Base-by-base conservation (phyloP, 257 asterid genomes). In the Cordia subcordata region DNA sequence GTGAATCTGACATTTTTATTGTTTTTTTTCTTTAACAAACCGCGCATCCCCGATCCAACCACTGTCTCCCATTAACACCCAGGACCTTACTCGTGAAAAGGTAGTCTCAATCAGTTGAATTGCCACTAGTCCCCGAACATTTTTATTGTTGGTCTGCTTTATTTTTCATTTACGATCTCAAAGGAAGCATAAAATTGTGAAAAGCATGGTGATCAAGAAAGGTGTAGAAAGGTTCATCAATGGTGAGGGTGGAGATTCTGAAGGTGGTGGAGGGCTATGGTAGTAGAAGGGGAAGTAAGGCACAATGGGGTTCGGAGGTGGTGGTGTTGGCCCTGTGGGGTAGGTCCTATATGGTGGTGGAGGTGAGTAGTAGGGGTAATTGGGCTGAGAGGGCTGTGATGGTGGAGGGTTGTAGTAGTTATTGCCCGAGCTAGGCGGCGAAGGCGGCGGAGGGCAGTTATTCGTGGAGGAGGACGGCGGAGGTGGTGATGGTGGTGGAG, bases 281-380 rank as follows among this genome's bases (percentile, higher is more conserved):
- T 61, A 90, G 77, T 85, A 91, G 57, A 35, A 91, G 0, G 98
- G 98, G 20, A 88, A 91, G 64, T 91, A 92, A 8, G 96, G 94
- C 60, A 88, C 93, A 54, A 86, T 81, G 16, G 95, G 96, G 68
- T 86, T 92, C 13, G 98, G 98, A 8, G 98, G 96, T 50, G 98
- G 95, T 13, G 95, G 93, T 15, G 77, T 40, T 0, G 85, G 89
- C 4, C 96, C 98, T 13, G 81, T 13, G 22, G 79, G 84, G 61
- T 68, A 66, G 64, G 53, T 55, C 15, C 53, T 52, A 58, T 61
- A 39, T 13, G 76, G 75, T 11, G 79, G 90, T 16, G 90, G 94
- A 15, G 81, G 77, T 8, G 56, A 33, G 77, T 80, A 75, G 73
- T 62, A 76, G 1, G 62, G 78, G 50, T 82, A 72, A 9, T 19